A percentile compares a stretch with the other conserved stretches of the same genome.
Conservation (phyloP, 2,329 filamentous ascomycete genomes). For the Fonsecaea pedrosoi region DNA sequence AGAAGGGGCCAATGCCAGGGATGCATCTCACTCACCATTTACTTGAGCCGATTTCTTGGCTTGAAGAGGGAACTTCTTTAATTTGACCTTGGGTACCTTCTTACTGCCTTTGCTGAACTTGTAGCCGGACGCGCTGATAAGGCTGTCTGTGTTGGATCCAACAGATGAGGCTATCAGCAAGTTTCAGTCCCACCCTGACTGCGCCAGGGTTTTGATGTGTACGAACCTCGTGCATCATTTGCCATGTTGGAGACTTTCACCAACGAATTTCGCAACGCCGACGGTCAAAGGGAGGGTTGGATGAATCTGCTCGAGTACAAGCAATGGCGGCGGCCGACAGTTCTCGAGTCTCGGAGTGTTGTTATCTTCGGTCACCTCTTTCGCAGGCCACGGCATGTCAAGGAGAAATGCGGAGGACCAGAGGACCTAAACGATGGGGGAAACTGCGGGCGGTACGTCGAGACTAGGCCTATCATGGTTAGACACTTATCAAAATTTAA, state of each 20-base stretch:
- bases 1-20: background rate
- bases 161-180: slow-evolving; percentile 14
- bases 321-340: background rate
- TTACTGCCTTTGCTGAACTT: slow-evolving; percentile 54
- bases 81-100: slow-evolving; percentile 53
- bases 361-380: slow-evolving; percentile 38
- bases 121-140: slow-evolving; percentile 55
- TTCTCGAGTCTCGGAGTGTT: background rate
- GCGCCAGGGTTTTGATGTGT: background rate
- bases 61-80: slow-evolving; percentile 49
- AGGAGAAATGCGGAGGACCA: slow-evolving; percentile 1
- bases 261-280: background rate
- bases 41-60: slow-evolving; percentile 48
- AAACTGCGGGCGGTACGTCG: background rate
- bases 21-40: slow-evolving; percentile 38
- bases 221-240: slow-evolving; percentile 19
- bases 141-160: slow-evolving; percentile 37
- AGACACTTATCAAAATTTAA: background rate
- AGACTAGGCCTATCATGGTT: background rate
- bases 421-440: background rate
- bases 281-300: background rate
- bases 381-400: background rate
- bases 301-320: background rate
- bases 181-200: background rate
- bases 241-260: slow-evolving; percentile 7